These are phyloP conservation scores for Fusarium bactridioides DNA, from an alignment of 2,329 filamentous ascomycete genomes.

Conservation along the genomic window DNA sequence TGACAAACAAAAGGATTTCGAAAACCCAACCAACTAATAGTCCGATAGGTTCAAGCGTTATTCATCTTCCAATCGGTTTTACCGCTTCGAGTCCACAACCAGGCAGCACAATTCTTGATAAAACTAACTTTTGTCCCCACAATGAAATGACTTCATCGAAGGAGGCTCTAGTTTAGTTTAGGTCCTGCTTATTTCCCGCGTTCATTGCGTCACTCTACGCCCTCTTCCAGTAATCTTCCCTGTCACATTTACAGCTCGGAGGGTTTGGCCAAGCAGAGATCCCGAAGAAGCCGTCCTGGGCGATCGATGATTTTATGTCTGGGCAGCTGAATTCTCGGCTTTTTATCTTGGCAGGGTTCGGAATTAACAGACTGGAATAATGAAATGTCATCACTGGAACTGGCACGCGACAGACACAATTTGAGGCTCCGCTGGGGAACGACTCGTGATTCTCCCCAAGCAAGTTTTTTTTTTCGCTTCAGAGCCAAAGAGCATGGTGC, in stretches of 20 bases:
- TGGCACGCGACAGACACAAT: neutral
- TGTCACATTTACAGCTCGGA: neutral
- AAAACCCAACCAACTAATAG: too few relatives aligned
- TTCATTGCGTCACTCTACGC: constrained; percentile 9
- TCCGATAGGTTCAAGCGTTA: neutral
- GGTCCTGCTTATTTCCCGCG: constrained; percentile 17
- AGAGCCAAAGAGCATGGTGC: neutral
- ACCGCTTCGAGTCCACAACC: neutral
- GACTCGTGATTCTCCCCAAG: neutral
- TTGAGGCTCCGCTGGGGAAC: neutral
- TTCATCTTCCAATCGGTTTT: neutral
- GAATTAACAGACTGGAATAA: neutral
- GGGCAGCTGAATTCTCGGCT: constrained; percentile 3
- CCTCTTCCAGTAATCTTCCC: neutral
- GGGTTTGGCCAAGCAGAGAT: neutral
- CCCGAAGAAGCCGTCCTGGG: constrained; percentile 5
- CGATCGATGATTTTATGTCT: constrained; percentile 1
- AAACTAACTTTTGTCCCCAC: neutral
- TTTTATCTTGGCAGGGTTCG: neutral
- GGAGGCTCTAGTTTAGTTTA: neutral
- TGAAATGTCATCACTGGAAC: neutral
- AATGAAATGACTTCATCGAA: constrained; percentile 8
- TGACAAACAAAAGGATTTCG: neutral
- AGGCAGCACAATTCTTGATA: constrained; percentile 25
- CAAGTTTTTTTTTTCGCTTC: neutral